These are phyloP conservation scores for Beauveria brongniartii DNA, from an alignment of 2,329 filamentous ascomycete genomes.

Conservation along the genomic window DNA sequence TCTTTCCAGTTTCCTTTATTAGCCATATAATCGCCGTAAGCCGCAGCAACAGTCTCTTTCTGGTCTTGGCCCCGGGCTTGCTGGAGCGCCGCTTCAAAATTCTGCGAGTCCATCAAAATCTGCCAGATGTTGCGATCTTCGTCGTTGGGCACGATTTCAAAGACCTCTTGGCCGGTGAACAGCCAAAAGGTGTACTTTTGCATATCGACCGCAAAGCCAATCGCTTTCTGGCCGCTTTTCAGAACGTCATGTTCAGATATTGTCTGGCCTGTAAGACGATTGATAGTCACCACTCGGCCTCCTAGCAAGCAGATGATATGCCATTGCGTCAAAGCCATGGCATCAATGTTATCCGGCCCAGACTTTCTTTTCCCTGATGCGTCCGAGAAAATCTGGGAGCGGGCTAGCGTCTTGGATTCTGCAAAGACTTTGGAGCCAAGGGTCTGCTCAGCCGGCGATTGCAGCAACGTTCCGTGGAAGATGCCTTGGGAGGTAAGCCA, in stretches of 20 bases:
- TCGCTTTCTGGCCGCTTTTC: constrained; percentile 65
- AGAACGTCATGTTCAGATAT: constrained; percentile 86
- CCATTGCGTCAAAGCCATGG: constrained; percentile 85
- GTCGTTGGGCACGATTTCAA: constrained; percentile 83
- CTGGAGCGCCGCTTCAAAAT: constrained; percentile 80
- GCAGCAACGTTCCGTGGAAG: constrained; percentile 73
- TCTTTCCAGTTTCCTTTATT: constrained; percentile 75
- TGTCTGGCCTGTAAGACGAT: constrained; percentile 75
- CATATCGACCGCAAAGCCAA: constrained; percentile 82
- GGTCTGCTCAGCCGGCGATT: constrained; percentile 48
- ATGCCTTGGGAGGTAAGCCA: constrained; percentile 87
- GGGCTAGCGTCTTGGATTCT: constrained; percentile 69
- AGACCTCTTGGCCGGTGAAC: constrained; percentile 84
- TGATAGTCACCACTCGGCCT: constrained; percentile 73
- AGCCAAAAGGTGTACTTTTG: constrained; percentile 98
- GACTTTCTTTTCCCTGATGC: constrained; percentile 56
- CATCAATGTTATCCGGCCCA: constrained; percentile 64
- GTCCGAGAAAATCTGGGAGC: constrained; percentile 65
- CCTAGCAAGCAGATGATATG: constrained; percentile 81
- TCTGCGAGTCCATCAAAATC: constrained; percentile 77
- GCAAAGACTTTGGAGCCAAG: constrained; percentile 69
- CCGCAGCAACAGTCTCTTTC: constrained; percentile 84
- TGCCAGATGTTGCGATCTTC: constrained; percentile 93
- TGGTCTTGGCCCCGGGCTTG: constrained; percentile 75
- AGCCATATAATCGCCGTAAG: constrained; percentile 82